Percentiles rank a stretch among this genome's conserved stretches.
These are phyloP conservation scores for Candida anglica DNA, from an alignment of 805 yeast genomes.

Conservation along the genomic window DNA sequence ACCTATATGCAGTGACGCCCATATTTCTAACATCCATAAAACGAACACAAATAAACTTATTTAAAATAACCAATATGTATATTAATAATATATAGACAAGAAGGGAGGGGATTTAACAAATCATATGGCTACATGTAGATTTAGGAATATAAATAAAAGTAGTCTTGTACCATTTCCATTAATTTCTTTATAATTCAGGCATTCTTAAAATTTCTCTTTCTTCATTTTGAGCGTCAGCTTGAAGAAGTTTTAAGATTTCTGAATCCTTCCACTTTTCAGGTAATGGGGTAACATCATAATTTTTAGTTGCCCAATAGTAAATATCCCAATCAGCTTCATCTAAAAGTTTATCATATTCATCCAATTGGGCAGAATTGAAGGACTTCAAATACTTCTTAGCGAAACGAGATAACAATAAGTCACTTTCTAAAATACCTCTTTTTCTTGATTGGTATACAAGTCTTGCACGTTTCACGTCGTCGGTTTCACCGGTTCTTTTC, in stretches of 20 bases:
- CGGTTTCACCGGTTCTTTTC: conserved; percentile 66
- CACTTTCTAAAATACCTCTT: conserved; percentile 93
- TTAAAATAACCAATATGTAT: no score
- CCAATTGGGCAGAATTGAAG: conserved; percentile 62
- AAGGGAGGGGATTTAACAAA: no score
- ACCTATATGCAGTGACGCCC: no score
- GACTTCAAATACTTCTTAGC: conserved; percentile 67
- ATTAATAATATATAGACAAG: no score
- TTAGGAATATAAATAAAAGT: no score
- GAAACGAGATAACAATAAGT: conserved; percentile 76
- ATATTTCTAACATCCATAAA: no score
- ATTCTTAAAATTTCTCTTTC: conserved; percentile 74
- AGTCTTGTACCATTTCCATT: no score
- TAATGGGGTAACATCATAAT: conserved; percentile 75
- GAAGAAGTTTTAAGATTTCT: conserved; percentile 58
- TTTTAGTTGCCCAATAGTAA: conserved; percentile 94
- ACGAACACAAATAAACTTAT: no score
- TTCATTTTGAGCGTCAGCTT: conserved; percentile 69
- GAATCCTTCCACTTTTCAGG: conserved; percentile 83
- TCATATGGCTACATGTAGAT: no score
- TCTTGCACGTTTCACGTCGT: conserved; percentile 79
- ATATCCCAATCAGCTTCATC: conserved; percentile 99
- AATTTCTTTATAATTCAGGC: conserved; percentile 64
- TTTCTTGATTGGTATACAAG: conserved; percentile 87
- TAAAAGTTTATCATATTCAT: conserved; percentile 79